Conservation (phyloP, 1,284 basidiomycete genomes). For the Pseudozyma hubeiensis region DNA sequence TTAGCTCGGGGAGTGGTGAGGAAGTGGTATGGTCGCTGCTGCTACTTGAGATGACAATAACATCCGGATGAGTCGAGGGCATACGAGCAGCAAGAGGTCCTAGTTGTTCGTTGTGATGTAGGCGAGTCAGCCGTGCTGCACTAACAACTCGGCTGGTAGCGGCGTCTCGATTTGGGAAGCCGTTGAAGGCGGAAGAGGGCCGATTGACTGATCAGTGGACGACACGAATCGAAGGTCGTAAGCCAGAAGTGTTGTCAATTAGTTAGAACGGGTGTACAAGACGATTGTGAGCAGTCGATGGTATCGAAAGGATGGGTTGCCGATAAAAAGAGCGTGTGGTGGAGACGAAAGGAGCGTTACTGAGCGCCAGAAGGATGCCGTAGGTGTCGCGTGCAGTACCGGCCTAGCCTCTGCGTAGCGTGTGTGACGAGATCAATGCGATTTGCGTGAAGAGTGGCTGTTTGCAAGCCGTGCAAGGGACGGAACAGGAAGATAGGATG, state of each 20-base stretch:
- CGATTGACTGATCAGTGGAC: no score
- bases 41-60: constrained; percentile 28
- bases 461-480: background rate
- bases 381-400: background rate
- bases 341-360: background rate
- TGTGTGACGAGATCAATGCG: background rate
- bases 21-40: constrained; percentile 33
- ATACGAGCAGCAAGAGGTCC: constrained; percentile 11
- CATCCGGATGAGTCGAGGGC: constrained; percentile 18
- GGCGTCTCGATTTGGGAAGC: background rate
- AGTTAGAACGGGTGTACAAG: background rate
- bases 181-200: background rate
- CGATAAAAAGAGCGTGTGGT: background rate
- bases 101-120: background rate
- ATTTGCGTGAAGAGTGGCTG: background rate
- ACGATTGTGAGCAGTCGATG: background rate
- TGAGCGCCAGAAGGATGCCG: background rate
- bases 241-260: no score
- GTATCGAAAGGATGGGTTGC: background rate
- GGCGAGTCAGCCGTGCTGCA: background rate
- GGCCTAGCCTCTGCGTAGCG: no score
- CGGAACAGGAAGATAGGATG: background rate
- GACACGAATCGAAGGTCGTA: background rate
- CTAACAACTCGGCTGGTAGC: background rate
- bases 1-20: constrained; percentile 27